Base-by-base conservation (phyloP, 345 rosid species). In the Acer yangbiense region DNA sequence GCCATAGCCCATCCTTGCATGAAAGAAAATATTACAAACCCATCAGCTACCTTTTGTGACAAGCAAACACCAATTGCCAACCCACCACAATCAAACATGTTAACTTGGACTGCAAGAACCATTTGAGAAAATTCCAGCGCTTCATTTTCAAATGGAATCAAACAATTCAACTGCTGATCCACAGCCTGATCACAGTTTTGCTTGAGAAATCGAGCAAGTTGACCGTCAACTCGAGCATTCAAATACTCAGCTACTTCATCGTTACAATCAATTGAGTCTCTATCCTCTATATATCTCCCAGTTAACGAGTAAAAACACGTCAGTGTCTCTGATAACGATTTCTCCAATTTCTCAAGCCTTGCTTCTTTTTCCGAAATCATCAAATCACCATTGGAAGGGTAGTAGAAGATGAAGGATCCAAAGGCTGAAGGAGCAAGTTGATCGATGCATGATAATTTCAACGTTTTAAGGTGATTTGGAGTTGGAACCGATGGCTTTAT, bases 401-500 rank as follows among this genome's bases (percentile, higher is more conserved):
- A 86, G 81, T 84, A 79, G 81, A 80, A 86, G 23, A 86, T 75
- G 57, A 80, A 76, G 7, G 84, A 68, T 27, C 74, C 65, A 7
- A 80, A 88, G 9, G 75, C 64, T 9, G 84, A 70, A 73, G 84
- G 86, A n/a, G 86, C 86, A 55, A 85, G 82, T 57, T 85, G 87
- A 78, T 86, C 88, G 10, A 87, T 35, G 52, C 80, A 75, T 52
- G 92, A 83, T 74, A 85, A 63, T 27, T 76, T 82, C 54, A 68
- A 63, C 57, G 65, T 77, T 41, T 71, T 78, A 6, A 71, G 81
- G 27, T 83, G 77, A 63, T 65, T 9, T 18, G 86, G 91, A 10
- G 89, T 89, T 11, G 87, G 87, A 41, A 62, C 43, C 17, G 86
- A 84, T 62, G 91, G 92, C 60, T 78, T 86, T 79, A 86, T 81